Conservation (phyloP, 805 yeast species). For the Teunomyces barrocoloradensis region DNA sequence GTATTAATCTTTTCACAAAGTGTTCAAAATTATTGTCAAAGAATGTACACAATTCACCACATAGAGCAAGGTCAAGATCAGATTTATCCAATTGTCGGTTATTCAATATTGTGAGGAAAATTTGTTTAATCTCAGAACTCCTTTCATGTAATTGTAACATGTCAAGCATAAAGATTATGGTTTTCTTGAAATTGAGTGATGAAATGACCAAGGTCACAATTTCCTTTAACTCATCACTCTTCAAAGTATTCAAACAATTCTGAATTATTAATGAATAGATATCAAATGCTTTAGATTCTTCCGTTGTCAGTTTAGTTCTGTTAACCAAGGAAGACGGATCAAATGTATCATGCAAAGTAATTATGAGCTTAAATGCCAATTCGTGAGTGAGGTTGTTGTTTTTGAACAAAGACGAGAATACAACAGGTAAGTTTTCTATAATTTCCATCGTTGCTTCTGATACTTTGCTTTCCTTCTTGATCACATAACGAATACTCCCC, state of each 20-base stretch:
- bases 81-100: constrained; percentile 16
- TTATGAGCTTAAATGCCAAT: constrained; percentile 20
- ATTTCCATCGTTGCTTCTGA: constrained; percentile 32
- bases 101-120: constrained; percentile 18
- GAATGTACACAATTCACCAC: constrained; percentile 20
- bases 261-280: constrained; percentile 12
- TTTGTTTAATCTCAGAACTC: constrained; percentile 11
- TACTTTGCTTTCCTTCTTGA: constrained; percentile 29
- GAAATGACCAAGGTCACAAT: constrained; percentile 11
- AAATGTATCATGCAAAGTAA: constrained; percentile 33
- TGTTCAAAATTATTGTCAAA: constrained; percentile 19
- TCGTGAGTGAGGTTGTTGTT: constrained; percentile 16
- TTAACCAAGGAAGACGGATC: constrained; percentile 16
- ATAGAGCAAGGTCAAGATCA: constrained; percentile 16
- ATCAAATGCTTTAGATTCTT: constrained; percentile 4
- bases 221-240: constrained; percentile 12
- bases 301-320: not conserved
- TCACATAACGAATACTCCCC: constrained; percentile 21
- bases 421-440: constrained; percentile 29
- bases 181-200: constrained; percentile 5
- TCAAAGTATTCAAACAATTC: constrained; percentile 8
- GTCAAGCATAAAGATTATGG: constrained; percentile 8
- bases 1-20: constrained; percentile 34
- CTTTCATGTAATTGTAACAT: constrained; percentile 1
- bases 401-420: constrained; percentile 21